Evolutionary conservation across 2,329 filamentous ascomycete genomes (phyloP), one percentile per base, ranked within the genome.

Genomic region (Bertia moriformis): DNA sequence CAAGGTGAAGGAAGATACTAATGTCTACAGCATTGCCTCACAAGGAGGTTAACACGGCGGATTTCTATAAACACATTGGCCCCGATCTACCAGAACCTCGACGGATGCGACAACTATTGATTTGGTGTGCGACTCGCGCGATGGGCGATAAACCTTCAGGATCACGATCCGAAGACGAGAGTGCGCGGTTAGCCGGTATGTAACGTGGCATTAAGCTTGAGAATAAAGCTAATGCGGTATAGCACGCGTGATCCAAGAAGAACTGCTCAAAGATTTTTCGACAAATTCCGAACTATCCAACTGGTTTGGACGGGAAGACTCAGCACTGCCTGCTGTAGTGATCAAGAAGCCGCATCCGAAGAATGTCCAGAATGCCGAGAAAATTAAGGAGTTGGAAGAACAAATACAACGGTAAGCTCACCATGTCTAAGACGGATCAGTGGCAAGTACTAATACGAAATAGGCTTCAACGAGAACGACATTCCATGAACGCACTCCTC

Each of bases 31-130:
- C 75, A 37, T 54, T 78, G 40, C 75, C 75, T 22, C 75, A 80
- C 49, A 61, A 67, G 27, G 70, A 78, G 55, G 73, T 80, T 38
- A 61, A 71, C 32, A 63, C 66, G 4, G 56, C 63, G 14, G 73
- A 80, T 42, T 79, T 77, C 47, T 79, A 75, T 60, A 80, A 79
- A 55, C 76, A 78, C 49, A 79, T 80, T 44, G 72, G 73, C 42
- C 60, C 76, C 40, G 72, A 70, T 37, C 55, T 79, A 20, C 65
- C 71, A 2, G 75, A 80, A 51, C 74, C 74, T 14, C 62, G 72
- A 45, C 64, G 75, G 43, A 80, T 80, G 75, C 68, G 70, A 44
- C 74, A 78, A 48, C 57, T 80, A 12, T 57, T 80, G 40, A 75
- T 70, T 13, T 80, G 75, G 75, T 79, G 74, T 49, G 74, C 68